Base-by-base conservation (phyloP, 306 rosid genomes). In the Castanea sativa region DNA sequence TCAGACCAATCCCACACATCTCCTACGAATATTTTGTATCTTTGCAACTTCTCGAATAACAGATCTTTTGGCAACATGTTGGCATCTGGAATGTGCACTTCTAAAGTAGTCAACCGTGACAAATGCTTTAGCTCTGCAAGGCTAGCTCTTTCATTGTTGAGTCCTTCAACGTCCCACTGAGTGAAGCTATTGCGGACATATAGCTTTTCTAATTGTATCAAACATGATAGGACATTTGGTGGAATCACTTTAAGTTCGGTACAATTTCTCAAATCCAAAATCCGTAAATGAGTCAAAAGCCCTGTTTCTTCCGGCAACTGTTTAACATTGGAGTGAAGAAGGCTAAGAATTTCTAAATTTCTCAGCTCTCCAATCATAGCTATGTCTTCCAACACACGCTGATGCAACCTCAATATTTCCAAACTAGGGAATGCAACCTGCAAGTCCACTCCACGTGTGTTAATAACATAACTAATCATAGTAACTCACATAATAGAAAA, bases 261-360 rank as follows among this genome's bases (percentile, higher is more conserved):
- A 41, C 30, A 69, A 1, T 35, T 0, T 19, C 55, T 41, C 73
- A 69, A 41, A n/a, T 69, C 73, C 20, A 69, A 69, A 18, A 41
- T 19, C 10, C 45, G 73, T 2, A 69, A 0, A 6, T 19, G 73
- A 19, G 25, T 69, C 73, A 41, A 41, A 3, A 19, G 5, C 73
- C 55, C 73, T 6, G 38, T 15, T 41, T 69, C 55, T 5, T 6
- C 1, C 2, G 73, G 55, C 51, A 69, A 0, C 0, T 8, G 0
- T 41, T 16, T 18, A 14, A 69, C 11, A 1, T 8, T 19, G 3
- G 73, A 41, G 0, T 0, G 0, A 5, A 0, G 0, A 69, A 69
- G 55, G 6, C 73, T 20, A 13, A 69, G 73, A 57, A 30, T 11
- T 74, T 51, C 21, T 38, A 69, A 38, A 69, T 69, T 69, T 14